phyloP scores from a whole-genome alignment of 495 filamentous ascomycete genomes.

The Neurospora intermedia region DNA sequence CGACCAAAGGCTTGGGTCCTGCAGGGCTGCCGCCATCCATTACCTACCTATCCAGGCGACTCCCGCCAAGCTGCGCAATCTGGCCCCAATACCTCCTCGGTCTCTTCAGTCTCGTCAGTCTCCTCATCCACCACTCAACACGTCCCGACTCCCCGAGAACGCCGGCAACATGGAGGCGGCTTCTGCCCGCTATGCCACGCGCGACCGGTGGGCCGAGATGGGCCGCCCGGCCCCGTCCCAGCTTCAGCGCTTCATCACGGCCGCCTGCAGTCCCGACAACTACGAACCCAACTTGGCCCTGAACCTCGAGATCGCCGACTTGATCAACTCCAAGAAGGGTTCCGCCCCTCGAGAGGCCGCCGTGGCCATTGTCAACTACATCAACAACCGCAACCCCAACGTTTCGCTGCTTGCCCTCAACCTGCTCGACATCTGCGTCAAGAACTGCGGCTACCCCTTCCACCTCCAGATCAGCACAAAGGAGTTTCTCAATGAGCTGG shows the following conservation, averaged over 20 bases:
- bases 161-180: conserved; percentile 67
- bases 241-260: conserved; percentile 88
- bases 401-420: conserved; percentile 80
- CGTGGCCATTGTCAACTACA: conserved; percentile 82
- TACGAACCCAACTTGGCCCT: conserved; percentile 95
- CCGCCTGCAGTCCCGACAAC: conserved; percentile 90
- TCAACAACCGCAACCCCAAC: conserved; percentile 95
- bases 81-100: not conserved
- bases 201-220: conserved; percentile 86
- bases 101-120: not conserved
- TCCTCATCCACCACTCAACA: not conserved
- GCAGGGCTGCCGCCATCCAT: not conserved
- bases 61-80: not conserved
- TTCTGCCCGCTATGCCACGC: conserved; percentile 86
- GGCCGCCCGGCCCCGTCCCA: conserved; percentile 69
- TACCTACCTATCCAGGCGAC: not conserved
- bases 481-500: conserved; percentile 97
- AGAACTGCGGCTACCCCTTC: conserved; percentile 99
- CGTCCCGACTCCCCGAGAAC: not conserved
- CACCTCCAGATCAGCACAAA: conserved; percentile 98
- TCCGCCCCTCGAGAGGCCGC: conserved; percentile 94
- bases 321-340: conserved; percentile 97
- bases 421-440: conserved; percentile 96
- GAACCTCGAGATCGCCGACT: conserved; percentile 90
- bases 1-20: not conserved